A percentile compares a stretch with the other conserved stretches of the same genome.
phyloP scores from a whole-genome alignment of 116 monocot species.

The Thalassia testudinum region DNA sequence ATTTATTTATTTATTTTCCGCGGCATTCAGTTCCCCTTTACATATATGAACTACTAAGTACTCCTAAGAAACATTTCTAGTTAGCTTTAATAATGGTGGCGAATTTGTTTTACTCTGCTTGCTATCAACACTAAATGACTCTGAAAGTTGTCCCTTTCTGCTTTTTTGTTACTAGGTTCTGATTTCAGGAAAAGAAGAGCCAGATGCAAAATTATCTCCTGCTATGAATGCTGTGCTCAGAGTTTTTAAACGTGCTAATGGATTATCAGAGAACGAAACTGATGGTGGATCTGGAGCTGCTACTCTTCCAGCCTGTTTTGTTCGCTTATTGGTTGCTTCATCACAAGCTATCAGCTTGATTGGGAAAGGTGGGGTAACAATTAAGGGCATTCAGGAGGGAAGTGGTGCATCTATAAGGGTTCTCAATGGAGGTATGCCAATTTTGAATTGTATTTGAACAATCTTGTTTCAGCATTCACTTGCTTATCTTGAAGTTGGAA shows the following conservation, averaged over 20 bases:
- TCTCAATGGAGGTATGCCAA: constrained; percentile 48
- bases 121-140: too few relatives aligned
- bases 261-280: constrained; percentile 32
- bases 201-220: constrained; percentile 52
- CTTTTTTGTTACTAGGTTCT: constrained; percentile 63
- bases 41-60: too few relatives aligned
- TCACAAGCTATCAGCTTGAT: constrained; percentile 76
- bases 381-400: constrained; percentile 81
- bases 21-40: too few relatives aligned
- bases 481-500: not conserved
- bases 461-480: not conserved
- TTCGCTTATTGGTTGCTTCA: constrained; percentile 57
- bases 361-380: constrained; percentile 64
- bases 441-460: not conserved
- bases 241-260: constrained; percentile 65
- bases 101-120: too few relatives aligned
- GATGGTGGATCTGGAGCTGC: constrained; percentile 17
- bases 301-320: constrained; percentile 19
- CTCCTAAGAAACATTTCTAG: too few relatives aligned
- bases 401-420: constrained; percentile 50
- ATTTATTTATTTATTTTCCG: too few relatives aligned
- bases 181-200: constrained; percentile 73
- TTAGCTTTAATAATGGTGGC: too few relatives aligned
- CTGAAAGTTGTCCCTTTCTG: not conserved
- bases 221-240: constrained; percentile 70